A percentile compares a stretch with the other conserved stretches of the same genome.
Evolutionary conservation across 352 stramenopile species (phyloP).

Genomic region (Phytophthora podocarpi): DNA sequence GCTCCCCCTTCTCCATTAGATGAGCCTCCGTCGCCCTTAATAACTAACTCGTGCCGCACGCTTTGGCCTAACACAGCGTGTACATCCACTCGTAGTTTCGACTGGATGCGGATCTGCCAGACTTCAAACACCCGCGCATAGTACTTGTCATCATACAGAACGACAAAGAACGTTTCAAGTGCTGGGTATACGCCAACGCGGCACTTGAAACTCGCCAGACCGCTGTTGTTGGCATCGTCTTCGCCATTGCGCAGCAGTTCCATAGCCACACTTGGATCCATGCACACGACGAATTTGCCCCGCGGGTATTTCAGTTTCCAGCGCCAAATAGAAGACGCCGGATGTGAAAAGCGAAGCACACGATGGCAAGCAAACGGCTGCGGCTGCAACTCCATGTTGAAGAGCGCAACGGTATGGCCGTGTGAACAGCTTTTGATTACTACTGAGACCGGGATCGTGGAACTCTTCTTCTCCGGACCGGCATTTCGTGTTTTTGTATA

Average conservation of each 20-base stretch:
- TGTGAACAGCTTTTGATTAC: conserved; percentile 87
- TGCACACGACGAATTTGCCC: conserved; percentile 70
- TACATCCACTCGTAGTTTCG: conserved; percentile 84
- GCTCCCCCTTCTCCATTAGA: conserved; percentile 13
- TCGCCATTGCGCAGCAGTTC: conserved; percentile 35
- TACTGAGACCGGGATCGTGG: conserved; percentile 59
- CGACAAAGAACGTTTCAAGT: conserved; percentile 91
- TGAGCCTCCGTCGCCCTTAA: conserved; percentile 76
- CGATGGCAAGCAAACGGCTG: conserved; percentile 87
- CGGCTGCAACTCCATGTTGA: conserved; percentile 84
- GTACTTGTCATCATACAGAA: conserved; percentile 90
- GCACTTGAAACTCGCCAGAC: conserved; percentile 77
- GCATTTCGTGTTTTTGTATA: background rate
- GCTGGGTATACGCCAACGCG: conserved; percentile 83
- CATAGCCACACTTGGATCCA: conserved; percentile 71
- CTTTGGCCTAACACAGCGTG: conserved; percentile 87
- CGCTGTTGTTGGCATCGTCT: conserved; percentile 19
- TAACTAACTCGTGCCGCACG: conserved; percentile 87
- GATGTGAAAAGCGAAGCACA: conserved; percentile 72
- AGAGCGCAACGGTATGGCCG: conserved; percentile 89
- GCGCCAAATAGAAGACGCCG: conserved; percentile 60
- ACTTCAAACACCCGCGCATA: conserved; percentile 80
- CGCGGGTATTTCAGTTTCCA: conserved; percentile 49
- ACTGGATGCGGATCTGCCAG: conserved; percentile 84
- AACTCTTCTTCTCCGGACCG: background rate